Conservation (phyloP, 2,329 filamentous ascomycete genomes). For the Sporothrix globosa region DNA sequence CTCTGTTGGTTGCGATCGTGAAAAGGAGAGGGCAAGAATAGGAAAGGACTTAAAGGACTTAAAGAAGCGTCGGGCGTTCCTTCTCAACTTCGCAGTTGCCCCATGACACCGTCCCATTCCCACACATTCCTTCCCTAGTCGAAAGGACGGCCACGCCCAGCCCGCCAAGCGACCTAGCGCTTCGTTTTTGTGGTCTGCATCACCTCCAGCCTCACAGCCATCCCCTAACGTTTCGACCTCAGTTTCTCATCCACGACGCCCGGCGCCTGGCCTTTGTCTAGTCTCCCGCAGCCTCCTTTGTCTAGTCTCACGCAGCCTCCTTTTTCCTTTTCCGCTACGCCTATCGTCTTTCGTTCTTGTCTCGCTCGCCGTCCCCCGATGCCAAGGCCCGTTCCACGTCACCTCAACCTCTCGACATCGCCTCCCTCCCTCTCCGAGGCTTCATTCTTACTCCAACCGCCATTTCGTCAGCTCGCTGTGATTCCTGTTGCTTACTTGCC, state of each 20-base stretch:
- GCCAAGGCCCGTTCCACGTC: slow-evolving; percentile 28
- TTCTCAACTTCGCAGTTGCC: slow-evolving; percentile 12
- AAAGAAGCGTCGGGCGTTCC: slow-evolving; percentile 22
- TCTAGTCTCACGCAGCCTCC: background rate
- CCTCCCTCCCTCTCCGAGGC: background rate
- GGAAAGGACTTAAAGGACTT: background rate
- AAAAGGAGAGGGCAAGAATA: background rate
- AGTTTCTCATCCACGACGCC: slow-evolving; percentile 29
- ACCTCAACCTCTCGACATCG: slow-evolving; percentile 5
- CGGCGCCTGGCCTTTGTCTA: slow-evolving; percentile 32
- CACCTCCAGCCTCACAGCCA: background rate
- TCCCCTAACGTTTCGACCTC: slow-evolving; percentile 2
- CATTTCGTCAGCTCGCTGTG: background rate
- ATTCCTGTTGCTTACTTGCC: background rate
- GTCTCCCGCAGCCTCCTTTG: too few species aligned
- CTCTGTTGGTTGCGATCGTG: background rate
- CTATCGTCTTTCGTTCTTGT: background rate
- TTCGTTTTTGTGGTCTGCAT: slow-evolving; percentile 3
- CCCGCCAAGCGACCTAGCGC: slow-evolving; percentile 27
- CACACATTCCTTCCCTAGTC: slow-evolving; percentile 1
- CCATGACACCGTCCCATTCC: slow-evolving; percentile 4
- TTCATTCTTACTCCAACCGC: background rate
- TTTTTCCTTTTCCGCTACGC: background rate
- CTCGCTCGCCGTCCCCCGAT: background rate
- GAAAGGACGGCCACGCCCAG: slow-evolving; percentile 24